phyloP scores from a whole-genome alignment of 768 basidiomycete genomes.

The Dictyophora rubrovolvata region DNA sequence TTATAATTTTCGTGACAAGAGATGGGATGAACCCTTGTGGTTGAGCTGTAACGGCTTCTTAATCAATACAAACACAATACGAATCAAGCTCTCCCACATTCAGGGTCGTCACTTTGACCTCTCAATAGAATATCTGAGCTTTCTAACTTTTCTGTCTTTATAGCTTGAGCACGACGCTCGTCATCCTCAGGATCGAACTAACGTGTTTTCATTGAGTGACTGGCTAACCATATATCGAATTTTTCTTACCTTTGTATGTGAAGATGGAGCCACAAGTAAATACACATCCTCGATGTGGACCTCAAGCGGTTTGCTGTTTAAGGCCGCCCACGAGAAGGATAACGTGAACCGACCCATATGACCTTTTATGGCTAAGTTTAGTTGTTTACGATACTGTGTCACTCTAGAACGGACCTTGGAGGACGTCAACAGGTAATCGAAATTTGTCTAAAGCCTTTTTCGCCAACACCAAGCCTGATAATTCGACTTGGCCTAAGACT shows the following conservation, averaged over 20 bases:
- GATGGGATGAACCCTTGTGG: conserved; percentile 81
- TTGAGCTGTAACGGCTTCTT: conserved; percentile 36
- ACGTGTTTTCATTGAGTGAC: not conserved
- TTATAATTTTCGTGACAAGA: conserved; percentile 79
- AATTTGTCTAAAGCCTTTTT: conserved; percentile 93
- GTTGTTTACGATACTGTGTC: not conserved
- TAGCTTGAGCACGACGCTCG: conserved; percentile 66
- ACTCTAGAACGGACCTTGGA: conserved; percentile 54
- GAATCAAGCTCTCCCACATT: conserved; percentile 28
- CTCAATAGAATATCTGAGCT: conserved; percentile 78
- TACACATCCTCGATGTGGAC: conserved; percentile 90
- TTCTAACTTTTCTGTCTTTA: conserved; percentile 81
- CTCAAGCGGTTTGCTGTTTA: conserved; percentile 84
- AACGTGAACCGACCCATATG: conserved; percentile 80
- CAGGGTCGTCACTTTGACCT: conserved; percentile 39
- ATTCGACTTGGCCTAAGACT: conserved; percentile 56
- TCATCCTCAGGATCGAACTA: conserved; percentile 72
- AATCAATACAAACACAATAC: not conserved
- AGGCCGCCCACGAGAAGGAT: conserved; percentile 81
- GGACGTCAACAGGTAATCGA: conserved; percentile 86
- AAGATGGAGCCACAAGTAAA: conserved; percentile 79
- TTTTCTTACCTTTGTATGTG: conserved; percentile 37
- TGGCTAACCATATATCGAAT: not conserved
- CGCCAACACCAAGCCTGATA: conserved; percentile 79
- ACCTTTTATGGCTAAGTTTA: conserved; percentile 32